A percentile compares a stretch with the other conserved stretches of the same genome.
Evolutionary conservation across 2,329 filamentous ascomycete species (phyloP).

Genomic region (Chaetomium strumarium): DNA sequence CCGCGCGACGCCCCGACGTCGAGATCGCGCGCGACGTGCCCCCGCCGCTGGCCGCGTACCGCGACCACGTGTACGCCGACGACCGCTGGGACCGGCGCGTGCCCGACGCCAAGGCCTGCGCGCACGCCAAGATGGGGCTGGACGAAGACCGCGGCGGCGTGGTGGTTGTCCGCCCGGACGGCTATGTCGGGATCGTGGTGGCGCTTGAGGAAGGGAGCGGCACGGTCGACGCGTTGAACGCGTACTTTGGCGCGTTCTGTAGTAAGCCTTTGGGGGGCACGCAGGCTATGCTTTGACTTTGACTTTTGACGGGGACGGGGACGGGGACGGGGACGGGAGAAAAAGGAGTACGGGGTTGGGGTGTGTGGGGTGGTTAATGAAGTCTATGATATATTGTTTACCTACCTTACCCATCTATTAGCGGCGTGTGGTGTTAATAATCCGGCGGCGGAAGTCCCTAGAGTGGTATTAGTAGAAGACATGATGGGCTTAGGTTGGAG

Average conservation of each 20-base stretch:
- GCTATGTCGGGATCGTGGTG: constrained; percentile 75
- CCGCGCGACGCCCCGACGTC: constrained; percentile 59
- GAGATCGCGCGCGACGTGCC: constrained; percentile 70
- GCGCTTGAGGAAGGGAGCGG: constrained; percentile 67
- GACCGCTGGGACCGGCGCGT: constrained; percentile 69
- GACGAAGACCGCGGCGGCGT: constrained; percentile 68
- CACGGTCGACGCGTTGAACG: constrained; percentile 75
- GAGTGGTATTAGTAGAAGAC: too few relatives aligned
- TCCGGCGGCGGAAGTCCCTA: too few relatives aligned
- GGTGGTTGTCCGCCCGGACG: constrained; percentile 79
- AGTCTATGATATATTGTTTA: too few relatives aligned
- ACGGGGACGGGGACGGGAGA: not conserved
- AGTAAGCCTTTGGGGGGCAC: constrained; percentile 44
- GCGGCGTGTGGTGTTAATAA: too few relatives aligned
- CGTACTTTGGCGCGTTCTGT: constrained; percentile 71
- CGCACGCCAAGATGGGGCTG: constrained; percentile 83
- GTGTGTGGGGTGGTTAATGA: too few relatives aligned
- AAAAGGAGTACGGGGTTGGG: too few relatives aligned
- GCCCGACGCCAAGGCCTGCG: constrained; percentile 63
- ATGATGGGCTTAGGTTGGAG: too few relatives aligned
- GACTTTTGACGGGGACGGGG: too few relatives aligned
- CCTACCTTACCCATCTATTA: too few relatives aligned
- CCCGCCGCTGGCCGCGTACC: constrained; percentile 64
- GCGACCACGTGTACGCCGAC: constrained; percentile 80
- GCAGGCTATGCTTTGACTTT: constrained; percentile 18